Base-by-base conservation (phyloP, 2,329 filamentous ascomycete genomes). In the Amesomyces nigricolor region DNA sequence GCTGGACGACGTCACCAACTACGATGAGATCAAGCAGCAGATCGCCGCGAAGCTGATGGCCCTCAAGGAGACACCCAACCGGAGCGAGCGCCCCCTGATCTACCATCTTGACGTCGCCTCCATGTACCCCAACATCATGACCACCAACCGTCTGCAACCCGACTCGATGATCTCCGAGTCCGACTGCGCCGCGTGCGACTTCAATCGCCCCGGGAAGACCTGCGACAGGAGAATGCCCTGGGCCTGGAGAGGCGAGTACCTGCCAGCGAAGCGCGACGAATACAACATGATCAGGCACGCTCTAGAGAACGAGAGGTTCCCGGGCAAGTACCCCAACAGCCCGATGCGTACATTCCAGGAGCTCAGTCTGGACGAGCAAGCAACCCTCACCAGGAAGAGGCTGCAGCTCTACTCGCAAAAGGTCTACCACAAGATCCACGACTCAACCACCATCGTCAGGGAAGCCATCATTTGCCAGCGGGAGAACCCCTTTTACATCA, bases 101-200 rank as follows among this genome's bases (percentile, higher is more conserved):
- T 99, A 99, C 73, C 94, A 99, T 78, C 77, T 99, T 73, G 94
- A 99, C 68, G 95, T 99, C 56, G 94, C 94, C 16, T 96, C 94
- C 57, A 99, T 99, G 94, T 99, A 99, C 69, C 94, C 94, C 9
- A 99, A 99, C 71, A 99, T 99, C 70, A 99, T 99, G 95, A 99
- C 95, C 2, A 99, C 94, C 1, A 99, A 99, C 71, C 88, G 94
- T 70, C 73, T 99, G 46, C 94, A 99, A 64, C 94, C 94, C 0
- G 94, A 99, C 71, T 97, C 94, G n/a, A 95, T 99, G 91, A 95
- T 99, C 52, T 78, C 92, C 47, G 95, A 99, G 69, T 89, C 91
- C 0, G 90, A 96, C 65, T 99, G 95, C 66, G 94, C 94, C 2
- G 91, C 94, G 10, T 99, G 95, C 71, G 95, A 99, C 70, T 99